These are phyloP conservation scores for Clonostachys chloroleuca DNA, from an alignment of 2,329 filamentous ascomycete species.

Conservation along the genomic window DNA sequence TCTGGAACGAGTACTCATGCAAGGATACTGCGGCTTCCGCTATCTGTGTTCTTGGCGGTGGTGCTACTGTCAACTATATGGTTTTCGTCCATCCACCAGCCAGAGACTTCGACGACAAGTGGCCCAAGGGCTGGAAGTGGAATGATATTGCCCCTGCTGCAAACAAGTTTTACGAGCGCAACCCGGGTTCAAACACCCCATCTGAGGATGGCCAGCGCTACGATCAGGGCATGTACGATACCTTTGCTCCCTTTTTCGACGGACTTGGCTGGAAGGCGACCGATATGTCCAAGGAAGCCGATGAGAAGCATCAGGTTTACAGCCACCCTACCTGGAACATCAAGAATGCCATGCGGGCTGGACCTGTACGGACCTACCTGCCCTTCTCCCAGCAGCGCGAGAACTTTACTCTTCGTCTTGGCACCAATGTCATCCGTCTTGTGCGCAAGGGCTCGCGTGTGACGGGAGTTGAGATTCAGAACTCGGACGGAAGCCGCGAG, in stretches of 20 bases:
- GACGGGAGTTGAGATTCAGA: constrained; percentile 62
- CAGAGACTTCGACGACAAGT: constrained; percentile 64
- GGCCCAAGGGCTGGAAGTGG: constrained; percentile 66
- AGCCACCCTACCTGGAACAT: constrained; percentile 63
- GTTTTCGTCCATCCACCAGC: constrained; percentile 62
- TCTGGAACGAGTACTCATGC: constrained; percentile 40
- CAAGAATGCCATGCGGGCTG: constrained; percentile 58
- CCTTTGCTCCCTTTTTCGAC: constrained; percentile 53
- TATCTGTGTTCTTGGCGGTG: constrained; percentile 63
- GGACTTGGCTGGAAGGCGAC: constrained; percentile 59
- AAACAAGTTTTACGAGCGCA: constrained; percentile 55
- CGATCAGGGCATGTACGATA: constrained; percentile 58
- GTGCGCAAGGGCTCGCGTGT: constrained; percentile 55
- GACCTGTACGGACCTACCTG: constrained; percentile 67
- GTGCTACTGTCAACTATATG: constrained; percentile 60
- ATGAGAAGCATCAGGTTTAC: constrained; percentile 61
- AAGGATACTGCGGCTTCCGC: constrained; percentile 19
- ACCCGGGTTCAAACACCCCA: constrained; percentile 47
- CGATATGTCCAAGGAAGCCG: constrained; percentile 52
- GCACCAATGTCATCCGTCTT: constrained; percentile 60
- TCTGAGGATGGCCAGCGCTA: constrained; percentile 65
- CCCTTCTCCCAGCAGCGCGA: constrained; percentile 50
- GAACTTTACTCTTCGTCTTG: constrained; percentile 63
- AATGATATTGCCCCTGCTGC: constrained; percentile 47
- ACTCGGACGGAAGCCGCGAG: constrained; percentile 42